These are phyloP conservation scores for Eudorina sp. DNA, from an alignment of 139 green algal species.

Conservation along the genomic window DNA sequence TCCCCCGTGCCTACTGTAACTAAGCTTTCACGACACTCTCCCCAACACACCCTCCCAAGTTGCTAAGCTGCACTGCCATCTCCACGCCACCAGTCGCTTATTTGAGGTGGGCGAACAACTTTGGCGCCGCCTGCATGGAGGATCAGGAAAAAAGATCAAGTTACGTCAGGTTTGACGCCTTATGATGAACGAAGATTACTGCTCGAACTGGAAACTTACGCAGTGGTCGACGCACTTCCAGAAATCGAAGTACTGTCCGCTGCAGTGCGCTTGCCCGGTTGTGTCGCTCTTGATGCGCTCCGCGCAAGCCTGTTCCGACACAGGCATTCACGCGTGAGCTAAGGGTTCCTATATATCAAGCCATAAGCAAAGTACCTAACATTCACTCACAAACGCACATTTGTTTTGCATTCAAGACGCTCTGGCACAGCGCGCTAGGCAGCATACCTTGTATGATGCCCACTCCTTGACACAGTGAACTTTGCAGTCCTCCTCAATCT, in stretches of 20 bases:
- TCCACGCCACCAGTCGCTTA: neutral
- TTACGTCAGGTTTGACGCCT: neutral
- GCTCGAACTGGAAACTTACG: slow-evolving; percentile 56
- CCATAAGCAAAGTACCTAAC: too few species aligned
- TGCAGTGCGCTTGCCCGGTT: slow-evolving; percentile 82
- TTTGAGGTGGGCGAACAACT: slow-evolving; percentile 54
- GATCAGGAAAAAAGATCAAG: neutral
- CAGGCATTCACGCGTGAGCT: neutral
- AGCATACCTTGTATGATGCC: slow-evolving; percentile 68
- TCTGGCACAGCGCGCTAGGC: too few species aligned
- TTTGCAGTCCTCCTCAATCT: slow-evolving; percentile 80
- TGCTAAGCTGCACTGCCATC: slow-evolving; percentile 18
- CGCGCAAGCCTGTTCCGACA: slow-evolving; percentile 67
- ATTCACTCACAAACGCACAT: too few species aligned
- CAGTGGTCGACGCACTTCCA: slow-evolving; percentile 84
- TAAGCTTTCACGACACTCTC: too few species aligned
- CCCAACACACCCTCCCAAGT: too few species aligned
- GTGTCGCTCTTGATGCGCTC: slow-evolving; percentile 78
- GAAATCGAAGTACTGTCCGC: slow-evolving; percentile 87
- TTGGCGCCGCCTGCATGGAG: slow-evolving; percentile 54
- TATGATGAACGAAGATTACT: too few species aligned
- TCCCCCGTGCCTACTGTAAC: too few species aligned
- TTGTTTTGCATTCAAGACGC: neutral
- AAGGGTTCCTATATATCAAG: too few species aligned
- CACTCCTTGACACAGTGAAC: slow-evolving; percentile 73